Conservation (phyloP, 2,329 filamentous ascomycete genomes). For the Rasamsonia emersonii region DNA sequence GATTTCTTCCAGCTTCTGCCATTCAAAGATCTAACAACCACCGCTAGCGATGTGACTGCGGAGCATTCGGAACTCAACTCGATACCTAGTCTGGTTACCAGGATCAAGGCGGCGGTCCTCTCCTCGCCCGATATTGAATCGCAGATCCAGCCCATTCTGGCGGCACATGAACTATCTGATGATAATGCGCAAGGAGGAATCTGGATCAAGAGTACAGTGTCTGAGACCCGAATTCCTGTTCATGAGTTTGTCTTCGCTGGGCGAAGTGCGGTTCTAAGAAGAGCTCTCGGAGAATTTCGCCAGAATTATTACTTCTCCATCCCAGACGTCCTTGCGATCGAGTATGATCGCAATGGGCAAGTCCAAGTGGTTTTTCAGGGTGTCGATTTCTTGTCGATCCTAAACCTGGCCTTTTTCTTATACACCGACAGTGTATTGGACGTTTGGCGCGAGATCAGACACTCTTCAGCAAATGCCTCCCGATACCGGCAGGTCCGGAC, state of each 20-base stretch:
- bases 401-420: constrained; percentile 70
- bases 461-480: constrained; percentile 56
- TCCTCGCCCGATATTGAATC: constrained; percentile 38
- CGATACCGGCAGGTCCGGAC: constrained; percentile 71
- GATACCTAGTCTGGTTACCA: constrained; percentile 10
- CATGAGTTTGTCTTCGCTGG: constrained; percentile 74
- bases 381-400: constrained; percentile 66
- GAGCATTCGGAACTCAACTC: constrained; percentile 32
- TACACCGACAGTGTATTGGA: constrained; percentile 76
- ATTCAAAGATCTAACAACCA: constrained; percentile 51
- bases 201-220: constrained; percentile 48
- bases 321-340: constrained; percentile 53
- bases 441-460: constrained; percentile 72
- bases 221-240: constrained; percentile 64
- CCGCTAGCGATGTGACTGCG: constrained; percentile 30
- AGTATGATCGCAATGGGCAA: constrained; percentile 42
- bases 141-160: constrained; percentile 24
- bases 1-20: constrained; percentile 64
- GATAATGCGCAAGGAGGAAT: constrained; percentile 22
- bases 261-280: constrained; percentile 61
- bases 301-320: constrained; percentile 47
- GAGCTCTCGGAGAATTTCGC: constrained; percentile 51
- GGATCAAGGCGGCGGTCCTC: constrained; percentile 35
- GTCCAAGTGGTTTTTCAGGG: constrained; percentile 57
- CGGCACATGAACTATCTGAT: constrained; percentile 13